Conservation (phyloP, 345 rosid genomes). For the Rhodamnia argentea region DNA sequence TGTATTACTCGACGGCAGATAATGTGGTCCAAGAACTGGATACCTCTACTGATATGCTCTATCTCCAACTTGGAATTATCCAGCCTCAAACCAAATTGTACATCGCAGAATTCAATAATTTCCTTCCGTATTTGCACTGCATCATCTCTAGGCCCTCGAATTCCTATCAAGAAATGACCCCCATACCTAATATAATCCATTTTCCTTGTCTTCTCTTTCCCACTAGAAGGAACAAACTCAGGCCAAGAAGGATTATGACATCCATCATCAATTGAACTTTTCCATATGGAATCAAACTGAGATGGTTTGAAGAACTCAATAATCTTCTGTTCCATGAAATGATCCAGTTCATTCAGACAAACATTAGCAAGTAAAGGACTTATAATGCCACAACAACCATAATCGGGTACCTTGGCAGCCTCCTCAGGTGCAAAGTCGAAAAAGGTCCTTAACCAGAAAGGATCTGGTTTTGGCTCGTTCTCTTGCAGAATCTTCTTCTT, state of each 20-base stretch:
- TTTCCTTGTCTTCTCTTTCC: slow-evolving; percentile 81
- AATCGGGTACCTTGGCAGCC: slow-evolving; percentile 76
- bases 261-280: slow-evolving; percentile 65
- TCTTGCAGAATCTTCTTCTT: slow-evolving; percentile 69
- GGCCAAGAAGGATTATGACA: slow-evolving; percentile 99
- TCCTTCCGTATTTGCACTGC: slow-evolving; percentile 58
- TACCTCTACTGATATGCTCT: slow-evolving; percentile 77
- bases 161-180: slow-evolving; percentile 81
- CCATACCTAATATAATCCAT: slow-evolving; percentile 91
- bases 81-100: slow-evolving; percentile 44
- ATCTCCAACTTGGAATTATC: slow-evolving; percentile 74
- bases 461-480: slow-evolving; percentile 93
- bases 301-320: slow-evolving; percentile 63
- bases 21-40: slow-evolving; percentile 89
- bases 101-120: slow-evolving; percentile 63
- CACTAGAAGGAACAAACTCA: slow-evolving; percentile 92
- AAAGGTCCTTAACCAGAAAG: slow-evolving; percentile 88
- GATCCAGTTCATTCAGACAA: slow-evolving; percentile 78
- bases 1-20: slow-evolving; percentile 71
- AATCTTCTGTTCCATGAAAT: slow-evolving; percentile 64
- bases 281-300: slow-evolving; percentile 86
- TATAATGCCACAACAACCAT: slow-evolving; percentile 77
- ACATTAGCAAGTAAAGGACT: slow-evolving; percentile 90
- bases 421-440: slow-evolving; percentile 82
- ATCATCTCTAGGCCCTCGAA: slow-evolving; percentile 90